phyloP scores from a whole-genome alignment of 2,329 filamentous ascomycete genomes.

The Penicillium aurantiogriseum region DNA sequence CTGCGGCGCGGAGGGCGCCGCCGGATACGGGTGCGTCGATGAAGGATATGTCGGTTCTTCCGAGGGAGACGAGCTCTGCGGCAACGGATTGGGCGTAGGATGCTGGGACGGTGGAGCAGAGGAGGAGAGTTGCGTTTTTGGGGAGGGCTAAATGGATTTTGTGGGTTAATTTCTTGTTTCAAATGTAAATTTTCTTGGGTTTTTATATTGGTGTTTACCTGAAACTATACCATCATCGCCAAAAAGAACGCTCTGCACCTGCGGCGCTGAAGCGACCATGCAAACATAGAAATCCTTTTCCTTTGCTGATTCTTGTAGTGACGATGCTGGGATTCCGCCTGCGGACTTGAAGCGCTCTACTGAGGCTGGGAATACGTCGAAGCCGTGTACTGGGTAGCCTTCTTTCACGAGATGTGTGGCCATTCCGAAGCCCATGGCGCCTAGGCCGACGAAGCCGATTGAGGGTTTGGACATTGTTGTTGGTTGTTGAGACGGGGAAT shows the following conservation, averaged over 20 bases:
- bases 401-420: slow-evolving; percentile 68
- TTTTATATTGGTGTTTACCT: slow-evolving; percentile 9
- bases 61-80: slow-evolving; percentile 54
- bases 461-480: slow-evolving; percentile 45
- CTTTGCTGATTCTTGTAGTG: slow-evolving; percentile 61
- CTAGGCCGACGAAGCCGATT: slow-evolving; percentile 71
- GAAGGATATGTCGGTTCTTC: slow-evolving; percentile 62
- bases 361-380: slow-evolving; percentile 67
- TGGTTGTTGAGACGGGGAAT: not conserved
- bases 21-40: slow-evolving; percentile 73
- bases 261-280: slow-evolving; percentile 73
- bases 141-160: slow-evolving; percentile 45
- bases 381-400: slow-evolving; percentile 67
- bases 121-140: slow-evolving; percentile 59
- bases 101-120: slow-evolving; percentile 70
- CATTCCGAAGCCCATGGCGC: slow-evolving; percentile 82
- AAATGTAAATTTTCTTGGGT: not conserved
- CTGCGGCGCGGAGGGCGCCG: slow-evolving; percentile 64
- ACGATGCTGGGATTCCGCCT: slow-evolving; percentile 60
- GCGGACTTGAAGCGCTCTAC: slow-evolving; percentile 64
- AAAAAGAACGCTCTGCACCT: slow-evolving; percentile 66
- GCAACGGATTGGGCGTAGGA: slow-evolving; percentile 63
- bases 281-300: slow-evolving; percentile 63
- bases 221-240: slow-evolving; percentile 52
- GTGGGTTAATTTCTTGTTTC: not conserved